phyloP scores from a whole-genome alignment of 768 basidiomycete species.

The Boletus insuetus region DNA sequence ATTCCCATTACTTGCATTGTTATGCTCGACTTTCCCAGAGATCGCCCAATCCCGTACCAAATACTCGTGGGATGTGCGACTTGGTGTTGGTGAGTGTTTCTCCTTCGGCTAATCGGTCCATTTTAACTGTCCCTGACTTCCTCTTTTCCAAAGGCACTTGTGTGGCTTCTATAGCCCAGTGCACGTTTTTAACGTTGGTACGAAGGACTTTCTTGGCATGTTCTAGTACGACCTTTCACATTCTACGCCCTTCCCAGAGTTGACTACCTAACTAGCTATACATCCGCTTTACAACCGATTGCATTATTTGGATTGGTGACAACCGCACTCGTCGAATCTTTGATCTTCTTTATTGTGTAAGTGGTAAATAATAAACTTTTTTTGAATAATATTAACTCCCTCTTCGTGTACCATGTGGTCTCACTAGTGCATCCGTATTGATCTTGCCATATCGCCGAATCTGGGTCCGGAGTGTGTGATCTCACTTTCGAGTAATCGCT shows the following conservation, averaged over 20 bases:
- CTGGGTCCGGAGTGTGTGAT: slow-evolving; percentile 38
- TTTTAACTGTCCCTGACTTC: slow-evolving; percentile 15
- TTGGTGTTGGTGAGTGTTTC: slow-evolving; percentile 56
- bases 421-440: slow-evolving; percentile 32
- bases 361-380: slow-evolving; percentile 22
- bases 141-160: slow-evolving; percentile 33
- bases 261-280: slow-evolving; percentile 22
- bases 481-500: background rate
- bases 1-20: slow-evolving; percentile 60
- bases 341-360: slow-evolving; percentile 52
- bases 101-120: background rate
- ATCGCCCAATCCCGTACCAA: slow-evolving; percentile 60
- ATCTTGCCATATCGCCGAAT: slow-evolving; percentile 37
- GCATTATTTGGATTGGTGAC: slow-evolving; percentile 69
- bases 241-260: background rate
- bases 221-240: slow-evolving; percentile 30
- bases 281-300: slow-evolving; percentile 49
- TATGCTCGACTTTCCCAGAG: slow-evolving; percentile 69
- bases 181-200: slow-evolving; percentile 40
- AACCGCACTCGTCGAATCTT: slow-evolving; percentile 59
- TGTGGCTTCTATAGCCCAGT: slow-evolving; percentile 41
- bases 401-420: background rate
- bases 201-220: slow-evolving; percentile 38
- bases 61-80: slow-evolving; percentile 51
- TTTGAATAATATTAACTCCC: slow-evolving; percentile 14